Evolutionary conservation across 2,329 filamentous ascomycete species (phyloP).

Genomic region (Cladosporium phlei): DNA sequence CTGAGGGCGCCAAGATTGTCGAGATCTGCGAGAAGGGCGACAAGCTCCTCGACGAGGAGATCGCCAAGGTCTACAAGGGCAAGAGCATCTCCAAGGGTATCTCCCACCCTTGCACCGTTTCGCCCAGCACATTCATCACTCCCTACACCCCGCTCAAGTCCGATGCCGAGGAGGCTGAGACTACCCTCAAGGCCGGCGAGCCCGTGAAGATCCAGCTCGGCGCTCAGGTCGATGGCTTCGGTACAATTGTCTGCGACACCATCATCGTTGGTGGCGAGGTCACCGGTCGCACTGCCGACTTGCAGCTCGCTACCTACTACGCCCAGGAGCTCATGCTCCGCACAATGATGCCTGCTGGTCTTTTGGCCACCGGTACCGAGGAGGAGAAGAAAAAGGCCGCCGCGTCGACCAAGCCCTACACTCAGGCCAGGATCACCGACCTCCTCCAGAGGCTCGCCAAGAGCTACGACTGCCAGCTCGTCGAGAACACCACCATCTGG

Average conservation of each 20-base stretch:
- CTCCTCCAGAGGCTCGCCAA: slow-evolving; percentile 89
- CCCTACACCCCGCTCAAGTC: slow-evolving; percentile 90
- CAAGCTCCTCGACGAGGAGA: slow-evolving; percentile 87
- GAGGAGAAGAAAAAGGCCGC: slow-evolving; percentile 86
- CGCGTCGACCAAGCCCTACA: slow-evolving; percentile 71
- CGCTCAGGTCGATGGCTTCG: slow-evolving; percentile 95
- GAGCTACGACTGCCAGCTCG: slow-evolving; percentile 82
- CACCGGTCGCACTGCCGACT: slow-evolving; percentile 74
- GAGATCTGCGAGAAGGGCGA: slow-evolving; percentile 94
- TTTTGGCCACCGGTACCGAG: slow-evolving; percentile 75
- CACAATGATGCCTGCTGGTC: slow-evolving; percentile 84
- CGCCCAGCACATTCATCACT: slow-evolving; percentile 88
- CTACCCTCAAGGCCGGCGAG: slow-evolving; percentile 77
- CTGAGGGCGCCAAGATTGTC: slow-evolving; percentile 86
- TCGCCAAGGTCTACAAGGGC: slow-evolving; percentile 93
- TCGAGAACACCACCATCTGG: slow-evolving; percentile 98
- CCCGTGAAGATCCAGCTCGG: slow-evolving; percentile 97
- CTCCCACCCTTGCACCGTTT: slow-evolving; percentile 90
- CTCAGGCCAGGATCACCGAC: slow-evolving; percentile 79
- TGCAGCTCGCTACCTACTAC: slow-evolving; percentile 87
- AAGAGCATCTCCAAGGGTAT: slow-evolving; percentile 97
- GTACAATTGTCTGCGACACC: slow-evolving; percentile 92
- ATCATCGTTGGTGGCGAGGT: slow-evolving; percentile 62
- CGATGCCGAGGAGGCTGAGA: slow-evolving; percentile 77
- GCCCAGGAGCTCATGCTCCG: slow-evolving; percentile 91